Conservation (phyloP, 306 rosid species). For the Cicer arietinum region DNA sequence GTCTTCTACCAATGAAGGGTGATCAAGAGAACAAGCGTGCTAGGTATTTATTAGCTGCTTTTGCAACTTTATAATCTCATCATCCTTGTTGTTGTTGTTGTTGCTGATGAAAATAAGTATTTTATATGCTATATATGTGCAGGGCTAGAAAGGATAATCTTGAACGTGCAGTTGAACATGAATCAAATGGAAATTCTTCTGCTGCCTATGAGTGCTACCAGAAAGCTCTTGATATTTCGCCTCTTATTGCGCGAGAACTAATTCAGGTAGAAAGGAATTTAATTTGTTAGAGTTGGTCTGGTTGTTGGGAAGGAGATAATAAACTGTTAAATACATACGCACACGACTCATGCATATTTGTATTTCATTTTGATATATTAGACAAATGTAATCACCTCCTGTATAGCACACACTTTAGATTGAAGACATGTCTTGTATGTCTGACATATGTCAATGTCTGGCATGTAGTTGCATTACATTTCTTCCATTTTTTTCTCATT, state of each 20-base stretch:
- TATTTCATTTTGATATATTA: conserved; percentile 18
- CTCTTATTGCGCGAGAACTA: conserved; percentile 69
- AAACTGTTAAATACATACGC: neutral
- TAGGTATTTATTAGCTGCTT: conserved; percentile 54
- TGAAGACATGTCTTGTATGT: too few species aligned
- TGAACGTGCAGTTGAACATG: conserved; percentile 82
- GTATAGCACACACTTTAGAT: too few species aligned
- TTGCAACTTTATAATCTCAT: conserved; percentile 21
- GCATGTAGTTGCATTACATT: too few species aligned
- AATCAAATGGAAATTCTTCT: conserved; percentile 73
- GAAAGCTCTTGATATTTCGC: conserved; percentile 96
- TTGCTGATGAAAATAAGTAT: conserved; percentile 29
- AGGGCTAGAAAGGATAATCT: conserved; percentile 87
- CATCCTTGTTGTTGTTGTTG: neutral
- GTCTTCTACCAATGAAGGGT: conserved; percentile 87
- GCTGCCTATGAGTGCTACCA: conserved; percentile 95
- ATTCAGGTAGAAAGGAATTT: conserved; percentile 68
- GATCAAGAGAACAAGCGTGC: conserved; percentile 96
- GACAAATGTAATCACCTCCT: neutral
- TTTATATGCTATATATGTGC: conserved; percentile 41
- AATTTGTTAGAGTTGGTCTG: conserved; percentile 5
- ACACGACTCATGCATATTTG: neutral
- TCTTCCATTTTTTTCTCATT: too few species aligned
- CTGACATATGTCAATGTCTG: too few species aligned
- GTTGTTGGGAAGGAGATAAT: conserved; percentile 31